Conservation (phyloP, 345 rosid genomes). For the Boechera stricta region DNA sequence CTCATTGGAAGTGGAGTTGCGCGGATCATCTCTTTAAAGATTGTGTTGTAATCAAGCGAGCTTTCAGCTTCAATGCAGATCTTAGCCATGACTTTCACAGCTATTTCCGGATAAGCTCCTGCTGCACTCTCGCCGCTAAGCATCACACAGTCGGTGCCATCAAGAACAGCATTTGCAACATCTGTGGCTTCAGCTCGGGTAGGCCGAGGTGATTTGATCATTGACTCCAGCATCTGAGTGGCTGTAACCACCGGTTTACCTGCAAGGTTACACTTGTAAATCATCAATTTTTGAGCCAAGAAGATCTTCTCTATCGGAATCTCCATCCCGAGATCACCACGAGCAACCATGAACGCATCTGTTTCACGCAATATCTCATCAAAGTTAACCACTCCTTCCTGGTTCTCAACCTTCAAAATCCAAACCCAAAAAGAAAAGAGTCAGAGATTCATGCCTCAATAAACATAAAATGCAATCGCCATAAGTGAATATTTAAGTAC, state of each 20-base stretch:
- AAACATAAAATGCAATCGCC: not conserved
- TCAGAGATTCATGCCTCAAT: slow-evolving; percentile 26
- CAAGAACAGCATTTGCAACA: slow-evolving; percentile 92
- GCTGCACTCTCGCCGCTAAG: slow-evolving; percentile 96
- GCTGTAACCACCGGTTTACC: slow-evolving; percentile 96
- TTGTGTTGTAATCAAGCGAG: slow-evolving; percentile 77
- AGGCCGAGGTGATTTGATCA: slow-evolving; percentile 93
- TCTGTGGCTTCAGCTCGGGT: slow-evolving; percentile 96
- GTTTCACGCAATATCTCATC: slow-evolving; percentile 94
- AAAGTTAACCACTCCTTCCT: slow-evolving; percentile 92
- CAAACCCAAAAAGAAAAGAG: not conserved
- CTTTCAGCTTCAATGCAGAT: slow-evolving; percentile 87
- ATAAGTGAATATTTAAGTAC: slow-evolving; percentile 44
- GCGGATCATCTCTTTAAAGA: slow-evolving; percentile 88
- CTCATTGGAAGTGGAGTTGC: slow-evolving; percentile 94
- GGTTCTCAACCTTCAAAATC: slow-evolving; percentile 72
- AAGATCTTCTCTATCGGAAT: slow-evolving; percentile 95
- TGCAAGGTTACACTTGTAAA: slow-evolving; percentile 86
- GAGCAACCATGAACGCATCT: slow-evolving; percentile 94
- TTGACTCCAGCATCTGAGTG: slow-evolving; percentile 93
- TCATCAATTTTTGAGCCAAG: slow-evolving; percentile 95
- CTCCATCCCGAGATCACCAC: slow-evolving; percentile 96
- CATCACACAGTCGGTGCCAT: slow-evolving; percentile 93
- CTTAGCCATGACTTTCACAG: slow-evolving; percentile 83
- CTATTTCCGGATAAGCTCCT: slow-evolving; percentile 84